These are phyloP conservation scores for Pleurotus platypus DNA, from an alignment of 768 basidiomycete genomes.

Conservation along the genomic window DNA sequence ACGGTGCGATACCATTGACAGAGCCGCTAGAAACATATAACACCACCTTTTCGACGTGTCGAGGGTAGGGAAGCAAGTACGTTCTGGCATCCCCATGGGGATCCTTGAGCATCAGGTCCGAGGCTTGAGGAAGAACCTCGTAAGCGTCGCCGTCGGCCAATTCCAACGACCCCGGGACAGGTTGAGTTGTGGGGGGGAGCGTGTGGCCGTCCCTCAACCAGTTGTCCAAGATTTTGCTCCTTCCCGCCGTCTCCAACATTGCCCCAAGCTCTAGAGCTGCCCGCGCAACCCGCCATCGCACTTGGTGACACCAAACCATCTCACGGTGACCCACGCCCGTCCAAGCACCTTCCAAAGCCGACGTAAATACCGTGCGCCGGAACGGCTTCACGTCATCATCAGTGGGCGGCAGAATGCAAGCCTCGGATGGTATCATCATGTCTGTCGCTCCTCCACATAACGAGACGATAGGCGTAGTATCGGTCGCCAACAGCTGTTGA, in stretches of 20 bases:
- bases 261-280: constrained; percentile 66
- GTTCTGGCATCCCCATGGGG: constrained; percentile 35
- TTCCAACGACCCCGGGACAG: constrained; percentile 14
- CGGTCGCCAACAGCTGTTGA: constrained; percentile 30
- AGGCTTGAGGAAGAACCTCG: constrained; percentile 31
- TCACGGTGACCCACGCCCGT: constrained; percentile 94
- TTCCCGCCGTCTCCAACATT: constrained; percentile 20
- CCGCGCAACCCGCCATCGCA: constrained; percentile 84
- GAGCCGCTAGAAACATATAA: constrained; percentile 63
- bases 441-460: constrained; percentile 93
- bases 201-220: constrained; percentile 69
- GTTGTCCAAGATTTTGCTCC: constrained; percentile 43
- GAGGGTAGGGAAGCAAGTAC: constrained; percentile 45
- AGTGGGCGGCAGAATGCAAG: constrained; percentile 58
- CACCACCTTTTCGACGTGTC: constrained; percentile 36
- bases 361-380: constrained; percentile 74
- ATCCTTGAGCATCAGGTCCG: constrained; percentile 37
- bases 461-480: constrained; percentile 70
- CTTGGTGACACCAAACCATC: constrained; percentile 99
- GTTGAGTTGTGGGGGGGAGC: constrained; percentile 27
- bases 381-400: constrained; percentile 24
- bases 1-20: constrained; percentile 47
- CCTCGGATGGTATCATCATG: constrained; percentile 88
- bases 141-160: constrained; percentile 23
- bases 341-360: constrained; percentile 88